A percentile compares a stretch with the other conserved stretches of the same genome.
Conservation (phyloP, 2,329 filamentous ascomycete species). For the Fusarium chlamydosporum region DNA sequence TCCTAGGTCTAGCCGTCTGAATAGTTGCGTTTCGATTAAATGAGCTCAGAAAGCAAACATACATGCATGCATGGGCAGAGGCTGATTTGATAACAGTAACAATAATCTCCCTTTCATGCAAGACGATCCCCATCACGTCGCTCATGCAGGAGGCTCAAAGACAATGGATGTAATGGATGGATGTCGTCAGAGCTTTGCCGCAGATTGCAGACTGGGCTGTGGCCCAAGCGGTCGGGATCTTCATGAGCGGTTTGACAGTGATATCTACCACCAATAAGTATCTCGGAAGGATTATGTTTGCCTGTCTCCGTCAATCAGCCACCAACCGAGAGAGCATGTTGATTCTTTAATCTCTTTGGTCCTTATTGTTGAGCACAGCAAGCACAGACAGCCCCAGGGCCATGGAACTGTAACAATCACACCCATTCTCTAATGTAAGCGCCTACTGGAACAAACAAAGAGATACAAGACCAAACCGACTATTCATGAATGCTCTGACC, state of each 20-base stretch:
- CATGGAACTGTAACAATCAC: conserved; percentile 33
- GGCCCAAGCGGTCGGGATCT: conserved; percentile 38
- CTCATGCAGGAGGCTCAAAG: conserved; percentile 21
- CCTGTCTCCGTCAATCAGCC: conserved; percentile 15
- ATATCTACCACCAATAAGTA: conserved; percentile 9
- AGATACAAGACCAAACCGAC: neutral
- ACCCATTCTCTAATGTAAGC: conserved; percentile 14
- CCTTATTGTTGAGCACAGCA: conserved; percentile 6
- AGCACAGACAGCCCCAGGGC: conserved; percentile 26
- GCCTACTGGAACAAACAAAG: conserved; percentile 17
- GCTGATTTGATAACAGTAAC: conserved; percentile 11
- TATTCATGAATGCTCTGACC: neutral
- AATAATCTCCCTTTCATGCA: conserved; percentile 22
- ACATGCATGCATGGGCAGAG: conserved; percentile 16
- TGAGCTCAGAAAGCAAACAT: conserved; percentile 16
- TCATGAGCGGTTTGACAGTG: conserved; percentile 10
- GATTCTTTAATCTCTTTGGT: conserved; percentile 4
- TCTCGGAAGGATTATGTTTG: conserved; percentile 21
- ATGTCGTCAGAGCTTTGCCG: conserved; percentile 35
- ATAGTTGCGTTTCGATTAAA: conserved; percentile 35
- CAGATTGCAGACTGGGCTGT: conserved; percentile 10
- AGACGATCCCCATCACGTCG: conserved; percentile 14
- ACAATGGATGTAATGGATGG: conserved; percentile 5
- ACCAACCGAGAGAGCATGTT: conserved; percentile 6
- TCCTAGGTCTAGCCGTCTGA: conserved; percentile 8